These are phyloP conservation scores for Erysimum cheiranthoides DNA, from an alignment of 345 rosid species.

Conservation along the genomic window DNA sequence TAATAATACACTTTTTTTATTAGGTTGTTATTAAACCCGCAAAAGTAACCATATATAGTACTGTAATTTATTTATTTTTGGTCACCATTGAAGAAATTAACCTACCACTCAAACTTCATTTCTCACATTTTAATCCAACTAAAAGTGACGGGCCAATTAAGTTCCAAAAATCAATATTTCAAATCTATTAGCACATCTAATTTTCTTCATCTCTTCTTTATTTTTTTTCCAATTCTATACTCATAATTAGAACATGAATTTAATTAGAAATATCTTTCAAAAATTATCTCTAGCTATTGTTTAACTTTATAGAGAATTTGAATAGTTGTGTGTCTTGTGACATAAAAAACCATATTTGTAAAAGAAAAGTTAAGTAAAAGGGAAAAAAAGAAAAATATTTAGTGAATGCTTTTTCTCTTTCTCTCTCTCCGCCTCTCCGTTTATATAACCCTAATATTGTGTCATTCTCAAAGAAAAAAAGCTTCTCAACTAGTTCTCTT, in stretches of 20 bases:
- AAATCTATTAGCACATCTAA: constrained; percentile 8
- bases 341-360: constrained; percentile 24
- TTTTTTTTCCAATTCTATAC: background rate
- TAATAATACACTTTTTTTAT: background rate
- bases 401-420: background rate
- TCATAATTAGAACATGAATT: background rate
- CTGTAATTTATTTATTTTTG: background rate
- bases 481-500: constrained; percentile 27
- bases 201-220: constrained; percentile 9
- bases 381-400: background rate
- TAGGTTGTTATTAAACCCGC: background rate
- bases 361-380: background rate
- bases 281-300: background rate
- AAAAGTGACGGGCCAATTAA: constrained; percentile 10
- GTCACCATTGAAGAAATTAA: background rate
- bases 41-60: background rate
- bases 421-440: constrained; percentile 25
- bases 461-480: constrained; percentile 25
- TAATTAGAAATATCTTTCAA: background rate
- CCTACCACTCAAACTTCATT: background rate
- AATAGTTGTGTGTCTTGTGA: constrained; percentile 36
- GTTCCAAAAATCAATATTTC: constrained; percentile 18
- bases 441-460: constrained; percentile 40
- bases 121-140: background rate
- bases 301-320: constrained; percentile 2